Evolutionary conservation across 768 basidiomycete genomes (phyloP).

Genomic region (Collybia mongolica): DNA sequence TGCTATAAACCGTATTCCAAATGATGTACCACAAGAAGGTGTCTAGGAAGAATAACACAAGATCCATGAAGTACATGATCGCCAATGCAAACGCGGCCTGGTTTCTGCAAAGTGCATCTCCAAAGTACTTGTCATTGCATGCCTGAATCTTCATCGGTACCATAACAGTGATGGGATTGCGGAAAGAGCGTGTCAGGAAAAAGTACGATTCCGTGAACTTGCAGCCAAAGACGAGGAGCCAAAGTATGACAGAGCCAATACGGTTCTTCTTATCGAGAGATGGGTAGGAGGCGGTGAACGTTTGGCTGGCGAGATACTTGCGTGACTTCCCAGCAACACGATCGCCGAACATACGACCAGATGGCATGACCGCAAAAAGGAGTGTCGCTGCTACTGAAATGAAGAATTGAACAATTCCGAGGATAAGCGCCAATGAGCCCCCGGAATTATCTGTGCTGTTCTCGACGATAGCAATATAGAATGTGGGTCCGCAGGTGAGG

Average conservation of each 20-base stretch:
- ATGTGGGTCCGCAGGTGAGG: conserved; percentile 88
- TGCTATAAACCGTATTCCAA: conserved; percentile 96
- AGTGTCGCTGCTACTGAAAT: conserved; percentile 85
- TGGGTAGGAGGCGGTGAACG: conserved; percentile 97
- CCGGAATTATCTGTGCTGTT: conserved; percentile 46
- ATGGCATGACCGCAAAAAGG: conserved; percentile 89
- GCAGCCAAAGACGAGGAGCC: conserved; percentile 94
- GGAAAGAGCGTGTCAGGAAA: conserved; percentile 94
- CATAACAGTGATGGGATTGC: conserved; percentile 92
- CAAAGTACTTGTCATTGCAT: conserved; percentile 86
- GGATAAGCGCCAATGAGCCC: conserved; percentile 80
- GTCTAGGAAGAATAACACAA: conserved; percentile 96
- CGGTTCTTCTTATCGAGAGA: conserved; percentile 60
- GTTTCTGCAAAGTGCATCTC: conserved; percentile 79
- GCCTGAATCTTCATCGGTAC: conserved; percentile 94
- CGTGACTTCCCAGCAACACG: conserved; percentile 92
- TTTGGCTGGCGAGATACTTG: conserved; percentile 98
- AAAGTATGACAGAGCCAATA: conserved; percentile 77
- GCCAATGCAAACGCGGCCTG: conserved; percentile 94
- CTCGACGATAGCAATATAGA: conserved; percentile 91
- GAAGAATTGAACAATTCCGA: conserved; percentile 96
- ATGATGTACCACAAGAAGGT: conserved; percentile 99
- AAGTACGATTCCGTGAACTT: conserved; percentile 98
- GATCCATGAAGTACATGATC: conserved; percentile 99
- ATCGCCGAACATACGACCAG: conserved; percentile 98